These are phyloP conservation scores for Rhododendron griersonianum DNA, from an alignment of 148 eudicot species.

Conservation along the genomic window DNA sequence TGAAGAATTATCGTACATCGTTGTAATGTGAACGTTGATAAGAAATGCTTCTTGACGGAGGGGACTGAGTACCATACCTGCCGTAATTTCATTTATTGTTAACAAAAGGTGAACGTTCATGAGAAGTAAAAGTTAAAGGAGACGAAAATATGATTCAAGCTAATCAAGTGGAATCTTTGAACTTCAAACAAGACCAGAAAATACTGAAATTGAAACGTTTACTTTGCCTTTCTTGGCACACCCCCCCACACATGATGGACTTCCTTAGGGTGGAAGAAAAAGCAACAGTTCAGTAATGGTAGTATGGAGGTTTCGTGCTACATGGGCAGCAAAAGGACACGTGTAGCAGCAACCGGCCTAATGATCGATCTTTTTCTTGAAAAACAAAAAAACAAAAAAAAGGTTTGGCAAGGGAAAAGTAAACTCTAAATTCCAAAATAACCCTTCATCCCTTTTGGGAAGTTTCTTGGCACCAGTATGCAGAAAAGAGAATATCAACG, in stretches of 20 bases:
- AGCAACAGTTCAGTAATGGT: background rate
- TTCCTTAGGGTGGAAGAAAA: conserved; percentile 1
- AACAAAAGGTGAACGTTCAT: background rate
- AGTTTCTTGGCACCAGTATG: background rate
- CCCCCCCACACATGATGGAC: background rate
- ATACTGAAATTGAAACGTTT: background rate
- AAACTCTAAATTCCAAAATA: background rate
- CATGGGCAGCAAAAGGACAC: background rate
- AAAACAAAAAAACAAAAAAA: background rate
- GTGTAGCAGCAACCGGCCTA: background rate
- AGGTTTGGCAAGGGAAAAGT: background rate
- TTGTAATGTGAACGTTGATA: background rate
- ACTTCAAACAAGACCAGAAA: background rate
- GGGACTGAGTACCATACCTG: too few relatives aligned
- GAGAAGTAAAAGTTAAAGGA: background rate
- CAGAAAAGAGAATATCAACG: background rate
- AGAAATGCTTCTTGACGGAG: background rate
- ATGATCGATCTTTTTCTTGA: background rate
- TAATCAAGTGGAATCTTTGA: background rate
- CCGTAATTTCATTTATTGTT: too few relatives aligned
- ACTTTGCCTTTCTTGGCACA: background rate
- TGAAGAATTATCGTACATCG: background rate
- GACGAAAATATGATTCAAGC: background rate
- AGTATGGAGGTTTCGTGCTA: background rate
- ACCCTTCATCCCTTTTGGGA: background rate